A percentile compares a stretch with the other conserved stretches of the same genome.
Conservation (phyloP, 192 early-diverging fungal genomes). For the Pilaira anomala region DNA sequence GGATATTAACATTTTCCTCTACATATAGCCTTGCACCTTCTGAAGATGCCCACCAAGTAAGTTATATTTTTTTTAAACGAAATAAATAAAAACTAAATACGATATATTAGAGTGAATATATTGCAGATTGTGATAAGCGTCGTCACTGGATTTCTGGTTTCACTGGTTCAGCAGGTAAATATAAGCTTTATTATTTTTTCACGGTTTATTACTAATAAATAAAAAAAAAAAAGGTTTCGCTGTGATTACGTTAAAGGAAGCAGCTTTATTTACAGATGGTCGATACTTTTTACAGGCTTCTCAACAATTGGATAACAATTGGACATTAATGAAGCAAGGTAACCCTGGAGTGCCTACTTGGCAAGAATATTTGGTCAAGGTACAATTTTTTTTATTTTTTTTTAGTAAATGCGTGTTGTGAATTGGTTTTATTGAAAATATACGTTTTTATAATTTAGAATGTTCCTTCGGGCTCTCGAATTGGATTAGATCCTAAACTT, state of each 20-base stretch:
- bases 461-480: conserved; percentile 69
- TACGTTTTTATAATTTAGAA: conserved; percentile 37
- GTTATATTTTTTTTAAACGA: too few species aligned
- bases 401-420: neutral
- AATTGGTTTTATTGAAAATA: neutral
- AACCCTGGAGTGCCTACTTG: conserved; percentile 83
- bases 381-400: conserved; percentile 32
- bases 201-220: too few species aligned
- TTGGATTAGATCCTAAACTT: conserved; percentile 90
- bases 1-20: too few species aligned
- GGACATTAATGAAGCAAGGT: conserved; percentile 93
- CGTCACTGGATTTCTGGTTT: conserved; percentile 93
- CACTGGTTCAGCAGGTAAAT: conserved; percentile 89
- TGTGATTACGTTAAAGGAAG: conserved; percentile 73
- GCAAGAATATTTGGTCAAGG: conserved; percentile 83
- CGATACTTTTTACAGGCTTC: conserved; percentile 96
- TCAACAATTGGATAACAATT: conserved; percentile 87
- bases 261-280: conserved; percentile 94
- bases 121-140: conserved; percentile 83
- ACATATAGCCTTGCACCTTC: conserved; percentile 74
- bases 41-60: conserved; percentile 95
- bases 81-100: too few species aligned
- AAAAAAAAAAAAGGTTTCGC: conserved; percentile 84
- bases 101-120: conserved; percentile 99
- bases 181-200: neutral